phyloP scores from a whole-genome alignment of 2,329 filamentous ascomycete species.

The Talaromyces sp. region DNA sequence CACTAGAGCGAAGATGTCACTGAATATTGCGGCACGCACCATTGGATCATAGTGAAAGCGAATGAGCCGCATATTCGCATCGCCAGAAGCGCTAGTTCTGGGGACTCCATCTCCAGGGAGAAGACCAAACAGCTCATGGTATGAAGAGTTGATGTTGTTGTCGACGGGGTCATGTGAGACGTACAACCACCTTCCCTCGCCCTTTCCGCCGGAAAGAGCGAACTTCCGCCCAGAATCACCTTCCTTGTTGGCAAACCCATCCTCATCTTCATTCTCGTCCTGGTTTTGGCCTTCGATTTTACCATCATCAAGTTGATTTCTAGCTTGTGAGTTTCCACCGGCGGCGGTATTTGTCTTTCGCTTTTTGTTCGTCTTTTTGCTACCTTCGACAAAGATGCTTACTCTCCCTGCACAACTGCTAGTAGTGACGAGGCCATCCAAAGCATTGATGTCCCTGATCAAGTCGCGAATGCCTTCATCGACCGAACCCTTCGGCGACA shows the following conservation, averaged over 20 bases:
- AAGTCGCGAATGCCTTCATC: constrained; percentile 75
- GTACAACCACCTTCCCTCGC: constrained; percentile 80
- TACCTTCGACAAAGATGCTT: constrained; percentile 83
- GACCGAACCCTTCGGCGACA: constrained; percentile 84
- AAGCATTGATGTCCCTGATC: constrained; percentile 72
- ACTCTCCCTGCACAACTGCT: constrained; percentile 89
- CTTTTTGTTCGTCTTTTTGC: constrained; percentile 42
- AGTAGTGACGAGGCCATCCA: constrained; percentile 79
- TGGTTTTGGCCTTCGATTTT: constrained; percentile 7
- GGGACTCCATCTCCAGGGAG: constrained; percentile 33
- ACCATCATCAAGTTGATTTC: not conserved
- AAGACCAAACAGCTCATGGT: constrained; percentile 47
- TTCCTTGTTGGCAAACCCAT: constrained; percentile 19
- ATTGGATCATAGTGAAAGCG: constrained; percentile 95
- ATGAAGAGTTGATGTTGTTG: constrained; percentile 26
- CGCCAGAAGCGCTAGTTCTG: constrained; percentile 40
- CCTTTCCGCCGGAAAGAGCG: constrained; percentile 77
- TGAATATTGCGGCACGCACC: constrained; percentile 55
- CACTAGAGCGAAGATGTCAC: not conserved
- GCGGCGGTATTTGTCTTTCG: not conserved
- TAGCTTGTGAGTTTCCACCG: not conserved
- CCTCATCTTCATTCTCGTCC: constrained; percentile 23
- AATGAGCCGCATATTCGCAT: constrained; percentile 49
- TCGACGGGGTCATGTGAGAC: constrained; percentile 76
- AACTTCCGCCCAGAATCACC: constrained; percentile 28